Conservation (phyloP, 371 early-diverging fungal genomes). For the Nematocida parisii region DNA sequence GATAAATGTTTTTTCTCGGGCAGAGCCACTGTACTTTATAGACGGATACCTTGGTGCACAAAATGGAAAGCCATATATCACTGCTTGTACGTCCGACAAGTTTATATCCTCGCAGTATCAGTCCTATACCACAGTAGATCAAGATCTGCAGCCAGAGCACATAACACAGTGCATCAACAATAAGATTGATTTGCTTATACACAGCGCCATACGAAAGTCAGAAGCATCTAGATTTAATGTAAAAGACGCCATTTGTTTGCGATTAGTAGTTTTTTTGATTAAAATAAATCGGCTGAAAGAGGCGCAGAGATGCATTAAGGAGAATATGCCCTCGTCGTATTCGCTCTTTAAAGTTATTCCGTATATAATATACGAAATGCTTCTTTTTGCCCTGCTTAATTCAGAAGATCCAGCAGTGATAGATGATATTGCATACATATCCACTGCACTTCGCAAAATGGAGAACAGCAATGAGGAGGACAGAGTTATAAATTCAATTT, state of each 20-base stretch:
- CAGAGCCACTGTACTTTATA: slow-evolving; percentile 38
- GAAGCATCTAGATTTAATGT: slow-evolving; percentile 3
- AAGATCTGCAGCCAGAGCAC: not conserved
- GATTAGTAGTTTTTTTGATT: slow-evolving; percentile 17
- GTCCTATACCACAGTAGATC: not conserved
- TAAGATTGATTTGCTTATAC: slow-evolving; percentile 8
- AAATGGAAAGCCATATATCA: not conserved
- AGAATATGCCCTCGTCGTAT: not conserved
- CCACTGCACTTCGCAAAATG: not conserved
- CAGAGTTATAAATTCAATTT: slow-evolving; percentile 16
- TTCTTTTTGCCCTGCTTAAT: not conserved
- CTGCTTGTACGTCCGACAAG: slow-evolving; percentile 9
- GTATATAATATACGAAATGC: slow-evolving; percentile 27
- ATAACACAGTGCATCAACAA: not conserved
- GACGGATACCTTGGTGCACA: slow-evolving; percentile 28
- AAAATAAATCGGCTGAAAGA: slow-evolving; percentile 35
- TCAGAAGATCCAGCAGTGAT: not conserved
- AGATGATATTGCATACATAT: slow-evolving; percentile 21
- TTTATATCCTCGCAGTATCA: not conserved
- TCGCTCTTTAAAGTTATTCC: slow-evolving; percentile 16
- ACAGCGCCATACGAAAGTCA: slow-evolving; percentile 34
- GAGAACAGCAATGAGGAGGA: slow-evolving; percentile 1
- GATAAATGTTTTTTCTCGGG: slow-evolving; percentile 1
- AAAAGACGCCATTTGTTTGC: slow-evolving; percentile 2
- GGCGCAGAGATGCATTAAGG: slow-evolving; percentile 41